Percentiles rank a stretch among this genome's conserved stretches.
phyloP scores from a whole-genome alignment of 2,329 filamentous ascomycete species.

The Dactylonectria estremocensis region DNA sequence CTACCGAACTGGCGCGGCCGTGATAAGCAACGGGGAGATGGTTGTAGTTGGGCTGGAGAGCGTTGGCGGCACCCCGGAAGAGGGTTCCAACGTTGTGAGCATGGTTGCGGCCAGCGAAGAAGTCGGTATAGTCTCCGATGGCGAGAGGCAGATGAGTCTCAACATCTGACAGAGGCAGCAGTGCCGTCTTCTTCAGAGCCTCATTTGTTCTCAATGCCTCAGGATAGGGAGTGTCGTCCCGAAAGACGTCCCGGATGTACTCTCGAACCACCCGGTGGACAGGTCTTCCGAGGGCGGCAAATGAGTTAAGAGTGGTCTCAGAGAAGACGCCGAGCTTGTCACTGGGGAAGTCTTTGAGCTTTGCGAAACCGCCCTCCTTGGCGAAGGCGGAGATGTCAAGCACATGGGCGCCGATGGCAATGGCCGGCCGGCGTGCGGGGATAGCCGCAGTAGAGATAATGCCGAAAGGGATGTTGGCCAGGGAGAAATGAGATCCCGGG shows the following conservation, averaged over 20 bases:
- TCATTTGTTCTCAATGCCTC: constrained; percentile 55
- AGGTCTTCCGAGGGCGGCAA: constrained; percentile 71
- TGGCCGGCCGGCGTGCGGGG: constrained; percentile 72
- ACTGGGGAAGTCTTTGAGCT: constrained; percentile 43
- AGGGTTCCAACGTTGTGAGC: constrained; percentile 79
- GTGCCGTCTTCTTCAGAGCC: constrained; percentile 47
- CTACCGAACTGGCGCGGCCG: constrained; percentile 81
- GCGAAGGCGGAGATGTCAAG: constrained; percentile 79
- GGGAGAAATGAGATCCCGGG: constrained; percentile 56
- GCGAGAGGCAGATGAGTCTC: constrained; percentile 80
- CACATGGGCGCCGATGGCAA: constrained; percentile 80
- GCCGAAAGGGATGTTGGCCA: constrained; percentile 87
- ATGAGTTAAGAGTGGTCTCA: constrained; percentile 50
- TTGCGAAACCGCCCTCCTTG: constrained; percentile 56
- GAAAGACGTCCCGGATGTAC: constrained; percentile 74
- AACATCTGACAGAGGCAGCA: constrained; percentile 60
- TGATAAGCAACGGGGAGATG: constrained; percentile 88
- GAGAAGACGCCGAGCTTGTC: constrained; percentile 48
- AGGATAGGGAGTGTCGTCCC: constrained; percentile 65
- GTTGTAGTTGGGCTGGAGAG: constrained; percentile 85
- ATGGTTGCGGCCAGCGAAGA: constrained; percentile 85
- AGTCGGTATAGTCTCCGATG: constrained; percentile 89
- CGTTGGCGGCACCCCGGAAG: constrained; percentile 81
- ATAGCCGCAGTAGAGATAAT: constrained; percentile 77
- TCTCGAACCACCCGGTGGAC: constrained; percentile 79